A percentile compares a stretch with the other conserved stretches of the same genome.
Conservation (phyloP, 2,329 filamentous ascomycete species). For the Aspergillus ibericus region DNA sequence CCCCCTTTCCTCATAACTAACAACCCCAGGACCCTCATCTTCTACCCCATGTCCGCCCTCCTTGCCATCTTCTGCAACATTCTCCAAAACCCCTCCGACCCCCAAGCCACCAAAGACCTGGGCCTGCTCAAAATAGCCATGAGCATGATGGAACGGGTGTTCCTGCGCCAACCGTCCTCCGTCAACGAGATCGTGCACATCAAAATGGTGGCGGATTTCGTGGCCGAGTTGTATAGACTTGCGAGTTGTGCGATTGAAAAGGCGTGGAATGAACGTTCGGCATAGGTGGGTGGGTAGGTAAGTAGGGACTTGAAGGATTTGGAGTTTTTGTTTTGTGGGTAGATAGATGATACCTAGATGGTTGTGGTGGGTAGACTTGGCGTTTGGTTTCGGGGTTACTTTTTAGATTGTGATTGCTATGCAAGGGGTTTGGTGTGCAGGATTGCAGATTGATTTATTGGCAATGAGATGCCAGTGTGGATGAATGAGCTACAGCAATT, state of each 20-base stretch:
- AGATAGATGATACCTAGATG: background rate
- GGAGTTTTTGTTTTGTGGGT: background rate
- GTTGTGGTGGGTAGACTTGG: background rate
- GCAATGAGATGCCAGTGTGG: no score
- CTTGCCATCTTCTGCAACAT: slow-evolving; percentile 58
- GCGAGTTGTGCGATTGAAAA: slow-evolving; percentile 47
- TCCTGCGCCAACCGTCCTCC: slow-evolving; percentile 28
- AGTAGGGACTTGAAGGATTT: background rate
- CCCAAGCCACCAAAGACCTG: slow-evolving; percentile 48
- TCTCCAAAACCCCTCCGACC: slow-evolving; percentile 49
- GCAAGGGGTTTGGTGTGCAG: no score
- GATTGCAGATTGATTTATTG: no score
- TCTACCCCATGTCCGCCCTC: slow-evolving; percentile 58
- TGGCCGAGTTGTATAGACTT: slow-evolving; percentile 47
- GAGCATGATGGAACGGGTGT: slow-evolving; percentile 45
- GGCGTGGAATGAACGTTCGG: slow-evolving; percentile 32
- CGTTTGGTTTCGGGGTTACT: no score
- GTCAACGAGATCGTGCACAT: slow-evolving; percentile 44
- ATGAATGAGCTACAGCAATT: no score
- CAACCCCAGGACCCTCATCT: slow-evolving; percentile 52
- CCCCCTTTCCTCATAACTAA: background rate
- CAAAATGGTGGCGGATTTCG: slow-evolving; percentile 45
- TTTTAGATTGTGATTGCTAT: no score
- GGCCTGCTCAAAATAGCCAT: slow-evolving; percentile 47
- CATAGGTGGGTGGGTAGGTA: slow-evolving; percentile 1